Percentiles rank a stretch among this genome's conserved stretches.
phyloP scores from a whole-genome alignment of 2,329 filamentous ascomycete genomes.

The Nothomitra cinnamomea region DNA sequence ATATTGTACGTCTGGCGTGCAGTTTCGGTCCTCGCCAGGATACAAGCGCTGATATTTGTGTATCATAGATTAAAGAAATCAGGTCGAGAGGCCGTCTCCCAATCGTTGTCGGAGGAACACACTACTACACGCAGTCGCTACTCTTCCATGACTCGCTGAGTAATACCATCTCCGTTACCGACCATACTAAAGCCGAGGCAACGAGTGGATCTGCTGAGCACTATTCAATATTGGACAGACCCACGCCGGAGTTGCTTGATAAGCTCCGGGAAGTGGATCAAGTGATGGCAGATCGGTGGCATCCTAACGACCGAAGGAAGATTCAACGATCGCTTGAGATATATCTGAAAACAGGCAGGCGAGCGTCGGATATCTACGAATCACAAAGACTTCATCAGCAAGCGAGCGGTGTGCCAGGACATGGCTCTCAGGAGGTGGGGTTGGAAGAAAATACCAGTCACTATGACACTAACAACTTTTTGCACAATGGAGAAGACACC shows the following conservation, averaged over 20 bases:
- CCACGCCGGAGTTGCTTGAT: constrained; percentile 54
- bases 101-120: constrained; percentile 83
- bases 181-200: constrained; percentile 17
- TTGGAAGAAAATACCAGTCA: constrained; percentile 1
- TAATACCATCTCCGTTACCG: constrained; percentile 20
- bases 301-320: constrained; percentile 81
- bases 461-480: constrained; percentile 11
- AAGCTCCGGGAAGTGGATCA: constrained; percentile 71
- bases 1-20: constrained; percentile 22
- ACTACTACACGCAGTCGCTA: constrained; percentile 85
- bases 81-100: constrained; percentile 61
- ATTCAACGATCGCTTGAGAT: constrained; percentile 84
- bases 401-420: not conserved
- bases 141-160: constrained; percentile 57
- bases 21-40: not conserved
- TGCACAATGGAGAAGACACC: not conserved
- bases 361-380: constrained; percentile 72
- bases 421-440: not conserved
- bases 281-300: constrained; percentile 78
- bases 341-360: constrained; percentile 63
- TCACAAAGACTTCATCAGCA: constrained; percentile 40
- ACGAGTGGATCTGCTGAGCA: constrained; percentile 14
- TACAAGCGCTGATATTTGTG: not conserved
- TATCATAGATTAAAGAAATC: constrained; percentile 51
- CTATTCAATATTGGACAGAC: constrained; percentile 54